These are phyloP conservation scores for Ophiocordyceps camponoti-floridani DNA, from an alignment of 2,329 filamentous ascomycete genomes.

Conservation along the genomic window DNA sequence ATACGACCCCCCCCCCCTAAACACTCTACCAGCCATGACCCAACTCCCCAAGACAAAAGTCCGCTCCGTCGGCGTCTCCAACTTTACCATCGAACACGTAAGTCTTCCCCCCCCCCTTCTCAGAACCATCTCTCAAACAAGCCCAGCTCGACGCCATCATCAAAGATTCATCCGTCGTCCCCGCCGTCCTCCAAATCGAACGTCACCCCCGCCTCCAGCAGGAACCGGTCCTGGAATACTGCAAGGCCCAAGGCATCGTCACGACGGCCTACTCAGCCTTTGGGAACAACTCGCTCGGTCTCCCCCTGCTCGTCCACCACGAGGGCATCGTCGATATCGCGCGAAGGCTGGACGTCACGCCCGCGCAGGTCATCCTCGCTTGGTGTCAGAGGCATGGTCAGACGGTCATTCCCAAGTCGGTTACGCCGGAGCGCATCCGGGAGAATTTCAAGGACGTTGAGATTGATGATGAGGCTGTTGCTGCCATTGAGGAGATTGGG, in stretches of 20 bases:
- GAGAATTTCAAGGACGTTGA: constrained; percentile 54
- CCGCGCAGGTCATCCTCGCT: constrained; percentile 32
- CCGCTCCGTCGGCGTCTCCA: constrained; percentile 54
- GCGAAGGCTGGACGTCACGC: constrained; percentile 21
- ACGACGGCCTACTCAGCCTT: constrained; percentile 46
- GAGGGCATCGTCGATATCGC: constrained; percentile 37
- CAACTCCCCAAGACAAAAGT: constrained; percentile 42
- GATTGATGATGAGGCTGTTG: constrained; percentile 37
- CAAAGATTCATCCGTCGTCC: constrained; percentile 35
- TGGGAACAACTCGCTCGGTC: constrained; percentile 24
- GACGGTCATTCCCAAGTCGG: constrained; percentile 59
- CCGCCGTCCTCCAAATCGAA: constrained; percentile 52
- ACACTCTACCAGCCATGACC: constrained; percentile 20
- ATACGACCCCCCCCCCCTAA: neutral
- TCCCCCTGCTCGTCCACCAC: constrained; percentile 38
- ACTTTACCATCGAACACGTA: constrained; percentile 44
- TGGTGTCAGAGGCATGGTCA: constrained; percentile 42
- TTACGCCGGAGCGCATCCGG: constrained; percentile 48
- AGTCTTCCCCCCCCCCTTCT: constrained; percentile 1
- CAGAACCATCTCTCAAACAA: neutral
- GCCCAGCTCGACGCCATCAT: constrained; percentile 32
- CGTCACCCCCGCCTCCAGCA: constrained; percentile 45
- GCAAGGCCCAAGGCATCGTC: constrained; percentile 44
- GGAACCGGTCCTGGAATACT: constrained; percentile 39
- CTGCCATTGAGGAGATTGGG: constrained; percentile 43